A percentile compares a stretch with the other conserved stretches of the same genome.
Conservation (phyloP, 2,329 filamentous ascomycete genomes). For the Fusarium pseudocircinatum region DNA sequence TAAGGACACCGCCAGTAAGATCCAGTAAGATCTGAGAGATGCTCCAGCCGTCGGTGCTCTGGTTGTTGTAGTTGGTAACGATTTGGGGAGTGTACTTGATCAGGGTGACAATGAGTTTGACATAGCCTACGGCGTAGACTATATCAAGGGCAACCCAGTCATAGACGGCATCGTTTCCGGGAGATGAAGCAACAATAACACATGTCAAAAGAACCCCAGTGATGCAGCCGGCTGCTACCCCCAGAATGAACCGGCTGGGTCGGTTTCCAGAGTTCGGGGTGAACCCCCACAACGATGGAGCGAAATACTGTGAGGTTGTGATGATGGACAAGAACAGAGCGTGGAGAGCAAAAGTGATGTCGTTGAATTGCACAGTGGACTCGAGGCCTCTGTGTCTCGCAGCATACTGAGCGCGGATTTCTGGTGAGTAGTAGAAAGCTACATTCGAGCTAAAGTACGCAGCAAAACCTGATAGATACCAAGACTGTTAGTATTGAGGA, state of each 20-base stretch:
- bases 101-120: constrained; percentile 88
- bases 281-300: constrained; percentile 79
- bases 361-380: constrained; percentile 89
- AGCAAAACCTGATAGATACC: constrained; percentile 65
- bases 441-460: constrained; percentile 80
- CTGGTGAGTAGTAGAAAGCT: constrained; percentile 80
- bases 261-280: constrained; percentile 65
- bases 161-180: constrained; percentile 50
- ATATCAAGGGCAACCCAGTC: constrained; percentile 72
- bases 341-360: constrained; percentile 87
- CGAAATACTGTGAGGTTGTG: constrained; percentile 81
- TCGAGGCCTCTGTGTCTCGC: constrained; percentile 77
- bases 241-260: constrained; percentile 69
- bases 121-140: constrained; percentile 78
- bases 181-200: constrained; percentile 55
- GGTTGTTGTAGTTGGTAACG: constrained; percentile 82
- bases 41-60: constrained; percentile 88
- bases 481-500: constrained; percentile 26
- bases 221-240: constrained; percentile 75
- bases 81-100: constrained; percentile 95
- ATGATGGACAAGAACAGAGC: constrained; percentile 77
- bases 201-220: constrained; percentile 65
- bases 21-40: constrained; percentile 88
- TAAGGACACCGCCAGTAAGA: constrained; percentile 81
- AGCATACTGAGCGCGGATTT: constrained; percentile 85